Evolutionary conservation across 257 asterid species (phyloP), one percentile per base, ranked within the genome.

Genomic region (Ballota nigra): DNA sequence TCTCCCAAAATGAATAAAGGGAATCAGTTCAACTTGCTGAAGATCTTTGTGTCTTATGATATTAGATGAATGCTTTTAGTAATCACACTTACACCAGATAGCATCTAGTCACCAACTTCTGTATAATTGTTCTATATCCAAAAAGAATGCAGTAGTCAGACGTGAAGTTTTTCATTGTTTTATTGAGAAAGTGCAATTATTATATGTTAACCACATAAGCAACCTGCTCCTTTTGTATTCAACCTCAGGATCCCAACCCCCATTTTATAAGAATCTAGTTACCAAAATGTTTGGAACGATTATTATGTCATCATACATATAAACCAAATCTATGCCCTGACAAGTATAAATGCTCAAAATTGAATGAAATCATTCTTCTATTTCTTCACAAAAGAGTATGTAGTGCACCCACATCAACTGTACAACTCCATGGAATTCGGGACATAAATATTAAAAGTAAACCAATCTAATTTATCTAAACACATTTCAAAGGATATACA

Each of bases 301-400:
- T 68, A 58, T 55, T 18, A 41, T 9, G 13, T 31, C n/a, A 18
- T 20, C 63, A 38, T 43, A 78, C 20, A 10, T 45, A 53, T 26
- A 28, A 51, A 59, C 60, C 63, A 75, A 64, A 65, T 33, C 2
- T 55, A 57, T 56, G 71, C 57, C 77, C 47, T 13, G 56, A 53
- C 60, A 74, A 47, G 74, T 22, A 61, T 23, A 65, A 68, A 70
- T 23, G 74, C 73, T 41, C 31, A 57, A 45, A 61, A 68, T n/a
- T 5, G 10, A 40, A 45, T 16, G 7, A 38, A 57, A 68, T 58
- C 53, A 45, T 64, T 66, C 51, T 49, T 22, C 47, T 61, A 22
- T 23, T 45, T 51, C 11, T 33, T 53, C 59, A 47, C 26, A 61
- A 29, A 40, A 36, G 56, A 16, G 68, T 55, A 60, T 11, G 75